phyloP scores from a whole-genome alignment of 208 protist species.

The Porcisia hertigi region DNA sequence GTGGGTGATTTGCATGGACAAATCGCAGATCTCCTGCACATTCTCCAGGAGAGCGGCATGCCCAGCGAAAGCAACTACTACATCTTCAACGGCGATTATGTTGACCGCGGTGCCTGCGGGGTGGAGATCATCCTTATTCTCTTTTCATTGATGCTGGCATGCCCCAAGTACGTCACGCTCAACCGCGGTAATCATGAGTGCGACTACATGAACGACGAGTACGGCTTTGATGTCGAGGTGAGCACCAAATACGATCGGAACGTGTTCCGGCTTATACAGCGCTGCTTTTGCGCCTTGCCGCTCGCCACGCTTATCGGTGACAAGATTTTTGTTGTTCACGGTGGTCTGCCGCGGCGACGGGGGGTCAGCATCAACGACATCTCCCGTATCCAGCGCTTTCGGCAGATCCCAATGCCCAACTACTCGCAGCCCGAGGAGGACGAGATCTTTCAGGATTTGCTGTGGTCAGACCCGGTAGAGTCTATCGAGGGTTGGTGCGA shows the following conservation, averaged over 20 bases:
- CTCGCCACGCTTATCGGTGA: slow-evolving; percentile 78
- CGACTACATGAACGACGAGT: slow-evolving; percentile 95
- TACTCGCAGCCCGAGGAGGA: slow-evolving; percentile 90
- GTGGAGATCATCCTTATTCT: slow-evolving; percentile 97
- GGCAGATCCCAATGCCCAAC: slow-evolving; percentile 87
- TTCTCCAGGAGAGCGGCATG: slow-evolving; percentile 79
- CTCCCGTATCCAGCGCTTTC: slow-evolving; percentile 85
- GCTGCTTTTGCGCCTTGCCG: slow-evolving; percentile 89
- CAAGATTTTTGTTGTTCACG: slow-evolving; percentile 89
- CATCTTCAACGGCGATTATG: slow-evolving; percentile 97
- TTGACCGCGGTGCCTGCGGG: slow-evolving; percentile 96
- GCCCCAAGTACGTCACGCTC: slow-evolving; percentile 92
- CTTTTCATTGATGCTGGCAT: slow-evolving; percentile 95
- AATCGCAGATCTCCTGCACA: slow-evolving; percentile 84
- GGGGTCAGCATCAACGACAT: slow-evolving; percentile 83
- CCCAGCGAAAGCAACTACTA: slow-evolving; percentile 84
- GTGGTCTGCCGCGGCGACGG: slow-evolving; percentile 76
- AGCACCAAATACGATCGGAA: slow-evolving; percentile 97
- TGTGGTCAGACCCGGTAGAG: slow-evolving; percentile 96
- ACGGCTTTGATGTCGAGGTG: slow-evolving; percentile 99
- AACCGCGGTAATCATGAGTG: slow-evolving; percentile 97
- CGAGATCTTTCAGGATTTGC: slow-evolving; percentile 95
- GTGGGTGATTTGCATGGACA: slow-evolving; percentile 91
- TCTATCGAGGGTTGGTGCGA: slow-evolving; percentile 76
- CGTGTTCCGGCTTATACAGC: slow-evolving; percentile 85